Evolutionary conservation across 108 stramenopile species (phyloP).

Genomic region (Cyclotella baltica): DNA sequence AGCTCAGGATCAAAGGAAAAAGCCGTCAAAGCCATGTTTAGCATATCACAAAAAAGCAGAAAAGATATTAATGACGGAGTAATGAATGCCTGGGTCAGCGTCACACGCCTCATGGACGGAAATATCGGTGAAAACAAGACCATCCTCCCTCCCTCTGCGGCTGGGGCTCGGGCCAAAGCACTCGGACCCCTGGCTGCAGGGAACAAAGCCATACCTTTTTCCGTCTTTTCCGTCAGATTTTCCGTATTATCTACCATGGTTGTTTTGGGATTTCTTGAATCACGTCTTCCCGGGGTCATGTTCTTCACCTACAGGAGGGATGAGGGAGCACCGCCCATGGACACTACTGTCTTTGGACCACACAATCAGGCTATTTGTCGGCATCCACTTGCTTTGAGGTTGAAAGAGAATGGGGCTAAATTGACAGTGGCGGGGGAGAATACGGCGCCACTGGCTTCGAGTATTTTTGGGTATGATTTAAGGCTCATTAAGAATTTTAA

Average conservation of each 20-base stretch:
- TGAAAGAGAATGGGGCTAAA: slow-evolving; percentile 61
- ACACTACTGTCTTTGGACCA: slow-evolving; percentile 78
- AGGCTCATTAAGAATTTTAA: slow-evolving; percentile 77
- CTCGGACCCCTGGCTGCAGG: slow-evolving; percentile 22
- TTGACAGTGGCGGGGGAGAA: slow-evolving; percentile 34
- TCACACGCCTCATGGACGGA: slow-evolving; percentile 65
- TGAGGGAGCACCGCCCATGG: slow-evolving; percentile 76
- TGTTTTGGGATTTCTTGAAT: slow-evolving; percentile 83
- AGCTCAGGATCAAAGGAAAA: slow-evolving; percentile 30
- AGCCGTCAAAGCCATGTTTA: slow-evolving; percentile 60
- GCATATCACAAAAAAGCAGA: slow-evolving; percentile 62
- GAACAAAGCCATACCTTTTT: slow-evolving; percentile 57
- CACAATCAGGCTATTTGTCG: slow-evolving; percentile 65
- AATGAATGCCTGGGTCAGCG: slow-evolving; percentile 61
- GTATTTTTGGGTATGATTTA: slow-evolving; percentile 83
- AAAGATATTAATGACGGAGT: slow-evolving; percentile 59
- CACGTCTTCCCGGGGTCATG: slow-evolving; percentile 75
- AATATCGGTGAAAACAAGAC: slow-evolving; percentile 69
- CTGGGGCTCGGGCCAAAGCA: slow-evolving; percentile 38
- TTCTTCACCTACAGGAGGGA: slow-evolving; percentile 78
- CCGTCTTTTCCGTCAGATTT: slow-evolving; percentile 73
- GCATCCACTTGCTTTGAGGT: slow-evolving; percentile 76
- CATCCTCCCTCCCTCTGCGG: slow-evolving; percentile 25
- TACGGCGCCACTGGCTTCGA: slow-evolving; percentile 50
- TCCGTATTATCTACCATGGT: slow-evolving; percentile 79